A percentile compares a stretch with the other conserved stretches of the same genome.
phyloP scores from a whole-genome alignment of 768 basidiomycete genomes.

The Mycena sanguinolenta region DNA sequence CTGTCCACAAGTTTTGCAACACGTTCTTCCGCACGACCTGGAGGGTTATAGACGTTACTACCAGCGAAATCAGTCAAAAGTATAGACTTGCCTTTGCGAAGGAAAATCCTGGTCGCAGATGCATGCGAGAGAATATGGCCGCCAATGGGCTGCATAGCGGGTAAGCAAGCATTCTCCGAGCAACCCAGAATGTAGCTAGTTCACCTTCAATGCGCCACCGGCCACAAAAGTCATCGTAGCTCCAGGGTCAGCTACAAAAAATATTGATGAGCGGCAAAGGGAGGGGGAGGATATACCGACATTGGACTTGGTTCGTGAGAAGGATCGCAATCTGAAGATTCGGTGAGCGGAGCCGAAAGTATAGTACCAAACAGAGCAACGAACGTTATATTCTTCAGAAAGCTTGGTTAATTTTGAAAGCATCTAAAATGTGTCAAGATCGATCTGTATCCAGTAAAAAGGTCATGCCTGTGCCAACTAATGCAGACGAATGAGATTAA shows the following conservation, averaged over 20 bases:
- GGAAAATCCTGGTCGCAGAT: constrained; percentile 88
- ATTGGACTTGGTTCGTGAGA: constrained; percentile 94
- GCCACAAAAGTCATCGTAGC: constrained; percentile 97
- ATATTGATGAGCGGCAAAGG: background rate
- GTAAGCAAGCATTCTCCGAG: constrained; percentile 2
- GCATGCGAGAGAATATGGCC: constrained; percentile 92
- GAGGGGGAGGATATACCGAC: constrained; percentile 49
- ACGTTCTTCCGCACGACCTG: constrained; percentile 91
- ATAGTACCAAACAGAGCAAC: constrained; percentile 32
- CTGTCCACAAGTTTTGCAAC: constrained; percentile 93
- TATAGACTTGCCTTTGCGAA: constrained; percentile 80
- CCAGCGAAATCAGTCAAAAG: background rate
- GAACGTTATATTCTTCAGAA: constrained; percentile 91
- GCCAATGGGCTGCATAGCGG: constrained; percentile 70
- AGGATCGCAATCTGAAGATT: constrained; percentile 79
- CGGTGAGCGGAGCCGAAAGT: constrained; percentile 27
- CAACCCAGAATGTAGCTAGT: constrained; percentile 65
- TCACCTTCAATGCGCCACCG: constrained; percentile 83
- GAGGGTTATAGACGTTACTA: background rate
- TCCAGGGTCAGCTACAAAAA: constrained; percentile 84
- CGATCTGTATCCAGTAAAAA: background rate
- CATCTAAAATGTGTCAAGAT: constrained; percentile 65
- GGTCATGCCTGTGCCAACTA: constrained; percentile 84
- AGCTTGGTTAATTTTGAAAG: constrained; percentile 92
- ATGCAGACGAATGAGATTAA: constrained; percentile 28